Conservation (phyloP, 768 basidiomycete genomes). For the Lactarius trivialis region DNA sequence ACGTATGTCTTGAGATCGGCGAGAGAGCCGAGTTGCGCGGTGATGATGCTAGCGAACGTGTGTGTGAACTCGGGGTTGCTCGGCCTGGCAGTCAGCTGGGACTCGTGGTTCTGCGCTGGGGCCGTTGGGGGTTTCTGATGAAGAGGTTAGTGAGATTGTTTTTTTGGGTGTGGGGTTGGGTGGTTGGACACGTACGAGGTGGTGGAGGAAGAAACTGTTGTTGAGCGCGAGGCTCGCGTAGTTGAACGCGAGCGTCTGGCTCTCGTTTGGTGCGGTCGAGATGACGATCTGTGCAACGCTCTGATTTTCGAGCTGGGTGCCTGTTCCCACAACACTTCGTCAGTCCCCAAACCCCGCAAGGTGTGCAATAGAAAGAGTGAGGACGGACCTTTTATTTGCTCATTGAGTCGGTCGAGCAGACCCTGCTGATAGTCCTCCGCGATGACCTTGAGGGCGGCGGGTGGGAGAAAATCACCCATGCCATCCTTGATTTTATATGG, state of each 20-base stretch:
- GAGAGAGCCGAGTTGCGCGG: slow-evolving; percentile 53
- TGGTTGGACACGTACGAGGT: slow-evolving; percentile 54
- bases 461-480: slow-evolving; percentile 72
- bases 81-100: slow-evolving; percentile 31
- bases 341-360: not conserved
- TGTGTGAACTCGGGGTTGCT: slow-evolving; percentile 29
- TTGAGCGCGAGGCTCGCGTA: slow-evolving; percentile 90
- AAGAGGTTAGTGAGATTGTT: not conserved
- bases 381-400: slow-evolving; percentile 66
- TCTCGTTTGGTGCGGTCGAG: slow-evolving; percentile 50
- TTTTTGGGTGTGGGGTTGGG: no score
- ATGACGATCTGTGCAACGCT: slow-evolving; percentile 69
- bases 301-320: slow-evolving; percentile 47
- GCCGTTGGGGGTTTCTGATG: slow-evolving; percentile 33
- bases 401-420: slow-evolving; percentile 68
- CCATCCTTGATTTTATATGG: slow-evolving; percentile 67
- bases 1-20: slow-evolving; percentile 67
- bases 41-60: slow-evolving; percentile 34
- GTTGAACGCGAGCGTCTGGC: slow-evolving; percentile 70
- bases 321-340: slow-evolving; percentile 33
- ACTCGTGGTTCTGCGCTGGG: slow-evolving; percentile 27
- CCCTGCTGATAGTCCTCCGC: slow-evolving; percentile 85
- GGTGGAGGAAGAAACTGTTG: slow-evolving; percentile 90
- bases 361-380: slow-evolving; percentile 17
- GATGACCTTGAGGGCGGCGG: slow-evolving; percentile 60